These are phyloP conservation scores for Dactylis glomerata DNA, from an alignment of 176 grass and related monocot species.

Conservation along the genomic window DNA sequence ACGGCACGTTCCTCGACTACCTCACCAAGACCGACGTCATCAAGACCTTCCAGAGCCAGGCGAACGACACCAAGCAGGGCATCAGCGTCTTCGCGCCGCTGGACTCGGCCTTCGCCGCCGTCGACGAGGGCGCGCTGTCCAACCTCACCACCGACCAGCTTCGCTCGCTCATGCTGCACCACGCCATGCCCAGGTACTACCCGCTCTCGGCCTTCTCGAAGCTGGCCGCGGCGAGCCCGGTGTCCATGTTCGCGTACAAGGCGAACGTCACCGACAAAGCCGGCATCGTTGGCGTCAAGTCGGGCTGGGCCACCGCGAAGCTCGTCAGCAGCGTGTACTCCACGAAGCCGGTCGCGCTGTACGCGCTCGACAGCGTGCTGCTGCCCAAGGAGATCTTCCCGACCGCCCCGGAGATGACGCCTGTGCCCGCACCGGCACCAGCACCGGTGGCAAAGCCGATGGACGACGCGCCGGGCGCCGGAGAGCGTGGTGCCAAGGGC, in stretches of 20 bases:
- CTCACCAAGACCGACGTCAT: slow-evolving; percentile 46
- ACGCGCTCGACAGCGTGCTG: slow-evolving; percentile 37
- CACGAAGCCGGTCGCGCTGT: slow-evolving; percentile 33
- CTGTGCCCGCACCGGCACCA: slow-evolving; percentile 10
- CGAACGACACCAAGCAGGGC: slow-evolving; percentile 39
- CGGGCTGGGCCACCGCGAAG: slow-evolving; percentile 29
- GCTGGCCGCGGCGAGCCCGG: slow-evolving; percentile 32
- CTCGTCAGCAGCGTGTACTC: slow-evolving; percentile 53
- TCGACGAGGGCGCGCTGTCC: slow-evolving; percentile 19
- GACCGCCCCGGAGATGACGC: slow-evolving; percentile 31
- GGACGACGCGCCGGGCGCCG: background rate
- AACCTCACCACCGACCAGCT: slow-evolving; percentile 49
- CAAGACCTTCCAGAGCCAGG: slow-evolving; percentile 44
- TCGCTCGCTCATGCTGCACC: slow-evolving; percentile 47
- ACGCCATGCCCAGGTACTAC: slow-evolving; percentile 36
- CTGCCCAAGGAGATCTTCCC: slow-evolving; percentile 45
- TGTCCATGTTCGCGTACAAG: slow-evolving; percentile 37
- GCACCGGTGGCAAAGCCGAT: background rate
- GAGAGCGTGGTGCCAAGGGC: background rate
- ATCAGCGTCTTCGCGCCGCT: slow-evolving; percentile 50
- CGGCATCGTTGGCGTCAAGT: slow-evolving; percentile 27
- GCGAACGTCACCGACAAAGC: slow-evolving; percentile 43
- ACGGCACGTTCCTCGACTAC: slow-evolving; percentile 36
- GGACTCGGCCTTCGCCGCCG: slow-evolving; percentile 42
- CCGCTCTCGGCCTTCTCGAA: slow-evolving; percentile 42